Evolutionary conservation across 371 early-diverging fungal genomes (phyloP).

Genomic region (Circinella minor): DNA sequence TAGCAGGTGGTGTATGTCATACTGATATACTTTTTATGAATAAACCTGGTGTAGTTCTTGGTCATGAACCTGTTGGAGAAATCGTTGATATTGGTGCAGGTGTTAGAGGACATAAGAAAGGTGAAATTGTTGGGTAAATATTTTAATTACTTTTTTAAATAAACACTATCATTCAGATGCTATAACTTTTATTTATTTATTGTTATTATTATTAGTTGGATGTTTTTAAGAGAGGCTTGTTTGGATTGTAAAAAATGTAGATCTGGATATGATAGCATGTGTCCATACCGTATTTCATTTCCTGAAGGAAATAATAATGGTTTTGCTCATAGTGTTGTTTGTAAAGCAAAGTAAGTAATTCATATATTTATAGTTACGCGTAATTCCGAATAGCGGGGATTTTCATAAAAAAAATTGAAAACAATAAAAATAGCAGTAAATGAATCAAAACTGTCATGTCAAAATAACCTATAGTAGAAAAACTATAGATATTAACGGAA

Average conservation of each 20-base stretch:
- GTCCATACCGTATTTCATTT: constrained; percentile 46
- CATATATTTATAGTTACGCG: too few species aligned
- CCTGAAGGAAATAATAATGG: constrained; percentile 54
- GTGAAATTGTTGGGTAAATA: constrained; percentile 55
- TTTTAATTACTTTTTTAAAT: not conserved
- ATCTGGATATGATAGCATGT: constrained; percentile 52
- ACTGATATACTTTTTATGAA: constrained; percentile 48
- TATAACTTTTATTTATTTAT: too few species aligned
- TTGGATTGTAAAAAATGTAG: constrained; percentile 48
- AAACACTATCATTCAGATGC: too few species aligned
- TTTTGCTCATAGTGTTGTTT: constrained; percentile 50
- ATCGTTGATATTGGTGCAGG: constrained; percentile 46
- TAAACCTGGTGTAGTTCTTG: constrained; percentile 31
- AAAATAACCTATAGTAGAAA: too few species aligned
- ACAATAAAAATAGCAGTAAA: too few species aligned
- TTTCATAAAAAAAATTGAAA: too few species aligned
- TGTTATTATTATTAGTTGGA: constrained; percentile 15
- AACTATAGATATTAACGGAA: too few species aligned
- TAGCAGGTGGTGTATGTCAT: constrained; percentile 60
- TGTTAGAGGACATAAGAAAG: constrained; percentile 51
- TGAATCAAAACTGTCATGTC: too few species aligned
- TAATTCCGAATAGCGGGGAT: too few species aligned
- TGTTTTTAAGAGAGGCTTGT: constrained; percentile 47
- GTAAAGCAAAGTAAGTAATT: constrained; percentile 40
- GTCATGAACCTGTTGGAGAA: constrained; percentile 59